Conservation (phyloP, 1,139 yeast species). For the Kodamaea plutei region DNA sequence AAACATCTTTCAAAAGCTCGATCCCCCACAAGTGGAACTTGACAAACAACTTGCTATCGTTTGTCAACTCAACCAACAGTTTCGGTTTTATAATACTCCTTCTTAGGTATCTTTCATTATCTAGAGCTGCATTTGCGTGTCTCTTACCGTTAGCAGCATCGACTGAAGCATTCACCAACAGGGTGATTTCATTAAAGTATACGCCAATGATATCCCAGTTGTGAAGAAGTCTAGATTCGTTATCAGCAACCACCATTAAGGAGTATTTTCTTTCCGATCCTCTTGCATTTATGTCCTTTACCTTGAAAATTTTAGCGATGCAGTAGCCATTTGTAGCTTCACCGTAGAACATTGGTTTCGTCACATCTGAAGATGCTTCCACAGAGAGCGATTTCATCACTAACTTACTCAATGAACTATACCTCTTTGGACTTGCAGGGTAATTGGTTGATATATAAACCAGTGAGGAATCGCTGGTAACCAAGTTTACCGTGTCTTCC, state of each 20-base stretch:
- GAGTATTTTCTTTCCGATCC: constrained; percentile 77
- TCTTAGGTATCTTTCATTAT: constrained; percentile 53
- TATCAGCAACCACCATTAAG: constrained; percentile 57
- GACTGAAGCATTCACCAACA: constrained; percentile 44
- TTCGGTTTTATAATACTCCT: constrained; percentile 51
- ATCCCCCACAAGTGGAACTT: constrained; percentile 66
- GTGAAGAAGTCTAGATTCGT: constrained; percentile 47
- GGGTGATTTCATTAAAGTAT: constrained; percentile 50
- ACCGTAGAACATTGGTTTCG: constrained; percentile 68
- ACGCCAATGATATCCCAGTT: constrained; percentile 56
- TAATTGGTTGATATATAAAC: constrained; percentile 52
- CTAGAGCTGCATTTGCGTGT: constrained; percentile 23
- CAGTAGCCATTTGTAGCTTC: constrained; percentile 69
- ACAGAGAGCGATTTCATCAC: constrained; percentile 67
- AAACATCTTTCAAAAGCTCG: constrained; percentile 38
- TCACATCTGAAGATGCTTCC: constrained; percentile 64
- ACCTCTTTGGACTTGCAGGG: constrained; percentile 53
- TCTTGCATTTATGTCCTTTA: constrained; percentile 66
- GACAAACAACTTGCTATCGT: constrained; percentile 57
- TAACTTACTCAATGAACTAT: constrained; percentile 53
- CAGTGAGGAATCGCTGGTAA: constrained; percentile 15
- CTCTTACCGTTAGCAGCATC: constrained; percentile 10
- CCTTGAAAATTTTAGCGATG: constrained; percentile 60
- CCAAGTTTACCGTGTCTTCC: constrained; percentile 23
- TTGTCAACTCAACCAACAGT: constrained; percentile 55